phyloP scores from a whole-genome alignment of 768 basidiomycete species.

The Jaapia argillacea region DNA sequence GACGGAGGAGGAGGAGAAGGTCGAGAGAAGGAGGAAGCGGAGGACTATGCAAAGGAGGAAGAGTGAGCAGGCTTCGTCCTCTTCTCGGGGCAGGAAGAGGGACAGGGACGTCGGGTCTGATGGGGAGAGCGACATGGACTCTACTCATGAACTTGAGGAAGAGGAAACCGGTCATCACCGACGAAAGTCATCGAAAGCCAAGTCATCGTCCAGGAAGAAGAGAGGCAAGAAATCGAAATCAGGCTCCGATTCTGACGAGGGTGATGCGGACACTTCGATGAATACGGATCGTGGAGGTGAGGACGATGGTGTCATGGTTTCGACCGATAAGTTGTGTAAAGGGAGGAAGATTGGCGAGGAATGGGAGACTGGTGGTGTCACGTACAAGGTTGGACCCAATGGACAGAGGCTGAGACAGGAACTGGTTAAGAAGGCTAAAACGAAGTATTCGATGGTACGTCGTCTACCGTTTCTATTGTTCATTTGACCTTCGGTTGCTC shows the following conservation, averaged over 20 bases:
- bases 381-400: conserved; percentile 62
- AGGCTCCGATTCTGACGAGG: conserved; percentile 17
- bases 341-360: conserved; percentile 59
- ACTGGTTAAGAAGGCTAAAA: conserved; percentile 61
- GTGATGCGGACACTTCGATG: neutral
- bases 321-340: conserved; percentile 41
- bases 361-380: conserved; percentile 65
- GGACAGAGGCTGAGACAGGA: conserved; percentile 62
- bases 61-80: conserved; percentile 31
- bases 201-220: no score
- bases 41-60: conserved; percentile 45
- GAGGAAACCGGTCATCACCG: conserved; percentile 28
- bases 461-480: neutral
- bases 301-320: conserved; percentile 37
- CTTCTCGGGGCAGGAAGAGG: conserved; percentile 57
- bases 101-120: conserved; percentile 39
- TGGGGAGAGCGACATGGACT: conserved; percentile 12
- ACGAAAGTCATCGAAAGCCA: conserved; percentile 15
- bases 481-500: no score
- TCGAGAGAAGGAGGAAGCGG: conserved; percentile 37
- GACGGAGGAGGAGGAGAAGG: conserved; percentile 23
- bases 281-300: no score
- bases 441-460: conserved; percentile 65
- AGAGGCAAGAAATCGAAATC: conserved; percentile 34
- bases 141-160: conserved; percentile 10